Evolutionary conservation across 1,284 basidiomycete genomes (phyloP), one percentile per base, ranked within the genome.

Genomic region (Afroboletus lepidellus): DNA sequence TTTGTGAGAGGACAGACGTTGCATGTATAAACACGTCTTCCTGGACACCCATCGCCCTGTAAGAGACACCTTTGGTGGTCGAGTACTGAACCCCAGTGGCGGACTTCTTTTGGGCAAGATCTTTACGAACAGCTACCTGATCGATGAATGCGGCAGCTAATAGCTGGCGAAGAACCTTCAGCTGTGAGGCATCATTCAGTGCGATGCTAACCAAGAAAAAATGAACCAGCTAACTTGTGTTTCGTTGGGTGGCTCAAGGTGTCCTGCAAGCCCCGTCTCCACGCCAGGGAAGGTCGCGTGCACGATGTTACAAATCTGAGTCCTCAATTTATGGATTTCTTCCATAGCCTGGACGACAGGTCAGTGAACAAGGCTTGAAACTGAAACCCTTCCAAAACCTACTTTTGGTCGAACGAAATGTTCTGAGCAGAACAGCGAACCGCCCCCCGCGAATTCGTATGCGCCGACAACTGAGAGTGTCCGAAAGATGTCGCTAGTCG

Each of bases 261-360:
- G 82, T 5, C 77, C 75, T 5, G 74, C 69, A 58, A 90, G 85
- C 12, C 80, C 78, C 1, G 79, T 74, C 52, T 85, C 77, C 8
- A 78, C 70, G 6, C 77, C 79, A 1, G 85, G 78, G 60, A 90
- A 91, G 62, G 87, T 84, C 23, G 78, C 72, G 50, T 81, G 77
- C 1, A 94, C 89, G 48, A 97, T 94, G 59, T 78, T 84, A 61
- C 82, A 91, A 53, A 98, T 89, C 65, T 98, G 97, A 0, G 84
- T 79, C 36, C 95, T 85, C n/a, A 99, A 78, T 70, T 99, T 98
- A 71, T 96, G 95, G 38, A 98, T 97, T 74, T 99, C 97, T 72
- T 98, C 92, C 95, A 99, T 99, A 0, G 94, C 92, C 92, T 96
- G 38, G 18, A 11, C 23, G 32, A 15, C 34, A 41, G n/a, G 20